Conservation (phyloP, 2,329 filamentous ascomycete species). For the Aspergillus sojae region DNA sequence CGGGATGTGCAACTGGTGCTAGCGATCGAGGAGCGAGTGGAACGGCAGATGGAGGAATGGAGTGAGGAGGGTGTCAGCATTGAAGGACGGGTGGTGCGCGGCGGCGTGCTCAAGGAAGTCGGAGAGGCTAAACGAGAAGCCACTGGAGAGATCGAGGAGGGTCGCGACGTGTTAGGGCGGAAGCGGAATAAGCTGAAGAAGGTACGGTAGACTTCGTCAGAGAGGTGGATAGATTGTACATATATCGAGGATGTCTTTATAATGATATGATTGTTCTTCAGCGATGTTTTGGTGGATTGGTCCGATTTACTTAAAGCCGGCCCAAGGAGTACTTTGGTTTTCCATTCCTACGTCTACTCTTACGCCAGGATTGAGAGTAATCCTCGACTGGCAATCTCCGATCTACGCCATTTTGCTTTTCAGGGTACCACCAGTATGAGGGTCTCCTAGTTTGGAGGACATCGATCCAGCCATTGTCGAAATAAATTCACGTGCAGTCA, state of each 20-base stretch:
- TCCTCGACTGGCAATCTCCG: not conserved
- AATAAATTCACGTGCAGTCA: not conserved
- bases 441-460: too few species aligned
- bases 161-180: constrained; percentile 88
- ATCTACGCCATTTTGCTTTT: not conserved
- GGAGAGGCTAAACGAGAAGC: constrained; percentile 96
- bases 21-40: constrained; percentile 83
- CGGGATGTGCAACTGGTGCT: constrained; percentile 88
- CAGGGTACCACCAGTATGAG: too few species aligned
- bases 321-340: too few species aligned
- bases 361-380: not conserved
- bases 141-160: constrained; percentile 86
- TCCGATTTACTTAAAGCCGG: not conserved
- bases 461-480: not conserved
- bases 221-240: not conserved
- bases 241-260: constrained; percentile 1
- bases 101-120: constrained; percentile 78
- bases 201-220: constrained; percentile 31
- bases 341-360: not conserved
- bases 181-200: constrained; percentile 54
- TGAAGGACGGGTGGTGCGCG: constrained; percentile 84
- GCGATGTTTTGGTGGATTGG: not conserved
- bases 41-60: constrained; percentile 78
- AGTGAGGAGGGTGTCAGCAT: constrained; percentile 88
- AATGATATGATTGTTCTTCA: constrained; percentile 1